These are phyloP conservation scores for Aspergillus fijiensis DNA, from an alignment of 2,329 filamentous ascomycete species.

Conservation along the genomic window DNA sequence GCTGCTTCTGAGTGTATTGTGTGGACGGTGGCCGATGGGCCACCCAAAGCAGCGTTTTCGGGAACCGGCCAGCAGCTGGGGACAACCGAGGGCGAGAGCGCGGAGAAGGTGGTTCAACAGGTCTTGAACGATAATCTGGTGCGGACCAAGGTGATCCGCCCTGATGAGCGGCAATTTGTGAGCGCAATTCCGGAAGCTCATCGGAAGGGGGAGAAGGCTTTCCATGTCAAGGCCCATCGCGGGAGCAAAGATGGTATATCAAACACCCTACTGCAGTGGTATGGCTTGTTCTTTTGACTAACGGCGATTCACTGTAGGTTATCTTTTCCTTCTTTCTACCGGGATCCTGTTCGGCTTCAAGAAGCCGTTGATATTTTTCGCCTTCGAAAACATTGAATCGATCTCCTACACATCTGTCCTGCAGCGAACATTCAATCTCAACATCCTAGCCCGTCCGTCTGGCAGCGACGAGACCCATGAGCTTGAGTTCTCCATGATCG, in stretches of 20 bases:
- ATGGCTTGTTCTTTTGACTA: background rate
- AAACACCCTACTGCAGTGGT: background rate
- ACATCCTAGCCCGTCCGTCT: slow-evolving; percentile 49
- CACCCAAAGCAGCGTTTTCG: slow-evolving; percentile 46
- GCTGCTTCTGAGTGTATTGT: slow-evolving; percentile 56
- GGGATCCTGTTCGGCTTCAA: slow-evolving; percentile 66
- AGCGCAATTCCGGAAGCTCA: slow-evolving; percentile 61
- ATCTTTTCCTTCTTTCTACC: slow-evolving; percentile 61
- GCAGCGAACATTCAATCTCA: slow-evolving; percentile 66
- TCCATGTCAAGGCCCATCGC: slow-evolving; percentile 62
- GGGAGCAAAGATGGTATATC: slow-evolving; percentile 64
- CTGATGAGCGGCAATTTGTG: slow-evolving; percentile 58
- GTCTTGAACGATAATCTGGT: slow-evolving; percentile 52
- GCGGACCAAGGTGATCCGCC: slow-evolving; percentile 51
- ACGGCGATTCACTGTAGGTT: slow-evolving; percentile 46
- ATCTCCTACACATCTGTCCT: slow-evolving; percentile 65
- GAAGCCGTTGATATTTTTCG: slow-evolving; percentile 63
- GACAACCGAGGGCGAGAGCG: slow-evolving; percentile 47
- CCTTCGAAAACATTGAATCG: slow-evolving; percentile 58
- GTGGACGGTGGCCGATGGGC: slow-evolving; percentile 59
- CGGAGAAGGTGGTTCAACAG: slow-evolving; percentile 44
- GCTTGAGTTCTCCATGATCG: slow-evolving; percentile 65
- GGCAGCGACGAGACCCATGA: slow-evolving; percentile 51
- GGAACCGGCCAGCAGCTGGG: slow-evolving; percentile 46
- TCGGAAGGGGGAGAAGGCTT: slow-evolving; percentile 62